Percentiles rank a stretch among this genome's conserved stretches.
phyloP scores from a whole-genome alignment of 148 eudicot genomes.

The Rhododendron simsii region DNA sequence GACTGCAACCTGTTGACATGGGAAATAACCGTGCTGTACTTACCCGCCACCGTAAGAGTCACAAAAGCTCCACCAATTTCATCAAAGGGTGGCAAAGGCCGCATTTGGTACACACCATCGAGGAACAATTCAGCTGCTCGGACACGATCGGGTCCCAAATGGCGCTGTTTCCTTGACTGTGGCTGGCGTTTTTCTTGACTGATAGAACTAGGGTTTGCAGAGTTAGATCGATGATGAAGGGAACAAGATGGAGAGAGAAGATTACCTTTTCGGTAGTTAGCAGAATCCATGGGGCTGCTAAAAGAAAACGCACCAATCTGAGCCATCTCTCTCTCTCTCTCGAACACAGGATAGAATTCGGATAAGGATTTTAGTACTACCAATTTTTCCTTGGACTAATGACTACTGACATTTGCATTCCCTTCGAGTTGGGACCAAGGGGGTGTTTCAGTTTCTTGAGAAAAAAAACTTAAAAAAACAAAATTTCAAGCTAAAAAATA shows the following conservation, averaged over 20 bases:
- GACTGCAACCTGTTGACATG: not conserved
- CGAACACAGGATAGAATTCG: not conserved
- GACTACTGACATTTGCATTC: too few relatives aligned
- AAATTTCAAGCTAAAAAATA: too few relatives aligned
- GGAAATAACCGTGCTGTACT: not conserved
- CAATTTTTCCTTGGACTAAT: too few relatives aligned
- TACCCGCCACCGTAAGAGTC: not conserved
- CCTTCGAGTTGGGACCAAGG: too few relatives aligned
- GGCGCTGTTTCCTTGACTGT: not conserved
- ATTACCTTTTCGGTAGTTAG: not conserved
- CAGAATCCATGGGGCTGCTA: not conserved
- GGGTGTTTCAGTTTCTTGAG: too few relatives aligned
- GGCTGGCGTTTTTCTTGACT: not conserved
- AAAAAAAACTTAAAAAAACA: too few relatives aligned
- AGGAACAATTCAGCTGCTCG: not conserved
- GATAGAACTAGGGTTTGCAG: not conserved
- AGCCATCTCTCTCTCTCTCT: not conserved
- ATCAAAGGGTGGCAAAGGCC: not conserved
- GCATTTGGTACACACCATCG: not conserved
- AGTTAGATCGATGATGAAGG: not conserved
- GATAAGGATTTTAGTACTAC: too few relatives aligned
- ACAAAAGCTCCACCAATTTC: not conserved
- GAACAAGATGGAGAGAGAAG: not conserved
- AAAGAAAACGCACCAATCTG: not conserved
- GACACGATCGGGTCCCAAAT: not conserved